These are phyloP conservation scores for Endoconidiophora polonica DNA, from an alignment of 2,329 filamentous ascomycete genomes.

Conservation along the genomic window DNA sequence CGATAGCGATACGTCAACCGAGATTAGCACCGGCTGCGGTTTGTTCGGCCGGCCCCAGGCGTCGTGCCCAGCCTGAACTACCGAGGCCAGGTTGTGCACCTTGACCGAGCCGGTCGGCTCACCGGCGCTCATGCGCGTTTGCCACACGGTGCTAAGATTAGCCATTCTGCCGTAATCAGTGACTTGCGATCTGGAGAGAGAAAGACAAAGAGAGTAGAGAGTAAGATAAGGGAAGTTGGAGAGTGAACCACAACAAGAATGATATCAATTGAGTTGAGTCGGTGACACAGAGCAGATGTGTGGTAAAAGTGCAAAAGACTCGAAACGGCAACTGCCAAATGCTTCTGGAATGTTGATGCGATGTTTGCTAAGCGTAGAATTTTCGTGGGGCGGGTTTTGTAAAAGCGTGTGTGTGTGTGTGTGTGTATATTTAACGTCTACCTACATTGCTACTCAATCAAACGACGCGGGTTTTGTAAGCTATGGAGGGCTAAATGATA, in stretches of 20 bases:
- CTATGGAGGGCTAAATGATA: no score
- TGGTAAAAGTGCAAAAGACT: no score
- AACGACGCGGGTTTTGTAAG: no score
- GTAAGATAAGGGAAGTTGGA: neutral
- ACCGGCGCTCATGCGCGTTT: slow-evolving; percentile 24
- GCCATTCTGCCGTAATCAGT: slow-evolving; percentile 6
- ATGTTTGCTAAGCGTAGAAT: no score
- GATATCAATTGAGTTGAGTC: no score
- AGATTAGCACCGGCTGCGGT: slow-evolving; percentile 45
- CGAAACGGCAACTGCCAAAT: no score
- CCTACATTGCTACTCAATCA: no score
- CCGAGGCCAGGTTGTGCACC: slow-evolving; percentile 44
- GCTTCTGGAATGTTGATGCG: no score
- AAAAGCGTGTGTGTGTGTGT: no score
- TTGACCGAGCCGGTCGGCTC: slow-evolving; percentile 37
- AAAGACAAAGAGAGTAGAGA: neutral
- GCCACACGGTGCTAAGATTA: slow-evolving; percentile 18
- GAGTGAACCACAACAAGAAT: neutral
- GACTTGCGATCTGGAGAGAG: neutral
- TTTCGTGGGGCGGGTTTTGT: no score
- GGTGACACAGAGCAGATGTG: no score
- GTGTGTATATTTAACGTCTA: no score
- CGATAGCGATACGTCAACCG: slow-evolving; percentile 39
- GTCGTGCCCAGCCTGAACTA: slow-evolving; percentile 40
- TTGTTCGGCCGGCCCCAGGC: slow-evolving; percentile 48